A percentile compares a stretch with the other conserved stretches of the same genome.
Conservation (phyloP, 805 yeast genomes). For the Wickerhamomyces bisporus region DNA sequence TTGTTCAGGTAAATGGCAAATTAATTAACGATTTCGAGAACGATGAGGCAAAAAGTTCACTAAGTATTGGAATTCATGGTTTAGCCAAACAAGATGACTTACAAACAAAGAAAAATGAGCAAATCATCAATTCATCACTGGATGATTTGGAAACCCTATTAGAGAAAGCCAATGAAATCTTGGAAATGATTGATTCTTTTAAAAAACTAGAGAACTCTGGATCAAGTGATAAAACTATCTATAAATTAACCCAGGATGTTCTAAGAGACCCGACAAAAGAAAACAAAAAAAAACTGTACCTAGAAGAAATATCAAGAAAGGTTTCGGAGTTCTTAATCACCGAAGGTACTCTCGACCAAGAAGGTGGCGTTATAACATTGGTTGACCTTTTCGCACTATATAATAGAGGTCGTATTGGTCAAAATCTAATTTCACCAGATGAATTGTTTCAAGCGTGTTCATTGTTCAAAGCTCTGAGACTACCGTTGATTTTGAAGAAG, state of each 20-base stretch:
- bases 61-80: constrained; percentile 60
- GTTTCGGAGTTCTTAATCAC: constrained; percentile 62
- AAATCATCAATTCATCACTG: constrained; percentile 60
- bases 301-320: constrained; percentile 73
- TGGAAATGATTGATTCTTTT: constrained; percentile 42
- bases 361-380: constrained; percentile 56
- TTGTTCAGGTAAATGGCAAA: constrained; percentile 5
- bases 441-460: constrained; percentile 62
- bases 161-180: constrained; percentile 72
- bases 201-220: constrained; percentile 18
- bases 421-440: constrained; percentile 62
- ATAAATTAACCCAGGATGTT: constrained; percentile 12
- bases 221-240: constrained; percentile 9
- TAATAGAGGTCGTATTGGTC: constrained; percentile 60
- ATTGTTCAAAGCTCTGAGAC: constrained; percentile 46
- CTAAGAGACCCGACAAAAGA: constrained; percentile 16
- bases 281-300: constrained; percentile 35
- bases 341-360: constrained; percentile 39
- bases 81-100: constrained; percentile 53
- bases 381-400: constrained; percentile 60
- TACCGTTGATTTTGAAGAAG: constrained; percentile 48
- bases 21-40: not conserved
- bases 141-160: constrained; percentile 73
- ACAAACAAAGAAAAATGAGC: constrained; percentile 52
- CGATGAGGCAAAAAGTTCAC: constrained; percentile 1